These are phyloP conservation scores for Crinitomyces ghanaensis DNA, from an alignment of 805 yeast species.

Conservation along the genomic window DNA sequence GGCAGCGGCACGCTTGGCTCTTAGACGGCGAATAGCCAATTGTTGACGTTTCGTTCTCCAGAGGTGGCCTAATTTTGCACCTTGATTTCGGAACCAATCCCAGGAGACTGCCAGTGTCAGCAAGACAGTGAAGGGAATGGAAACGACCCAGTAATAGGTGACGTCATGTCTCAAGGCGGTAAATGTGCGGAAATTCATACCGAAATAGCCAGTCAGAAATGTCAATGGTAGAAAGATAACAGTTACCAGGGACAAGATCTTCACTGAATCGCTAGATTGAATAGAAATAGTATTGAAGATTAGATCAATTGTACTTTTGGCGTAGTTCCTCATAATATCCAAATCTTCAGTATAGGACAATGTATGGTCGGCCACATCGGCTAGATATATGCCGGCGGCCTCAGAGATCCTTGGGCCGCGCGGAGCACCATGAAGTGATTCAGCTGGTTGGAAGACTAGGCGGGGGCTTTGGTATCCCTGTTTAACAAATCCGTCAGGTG, in stretches of 20 bases:
- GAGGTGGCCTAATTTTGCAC: too few species aligned
- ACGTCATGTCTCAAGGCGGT: slow-evolving; percentile 31
- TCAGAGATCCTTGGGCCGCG: slow-evolving; percentile 27
- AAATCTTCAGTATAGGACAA: slow-evolving; percentile 41
- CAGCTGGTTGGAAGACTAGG: too few species aligned
- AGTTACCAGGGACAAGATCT: slow-evolving; percentile 42
- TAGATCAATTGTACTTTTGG: slow-evolving; percentile 39
- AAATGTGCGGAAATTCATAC: slow-evolving; percentile 41
- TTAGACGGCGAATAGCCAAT: too few species aligned
- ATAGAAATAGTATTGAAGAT: slow-evolving; percentile 49
- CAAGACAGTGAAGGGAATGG: slow-evolving; percentile 28
- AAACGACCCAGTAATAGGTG: slow-evolving; percentile 37
- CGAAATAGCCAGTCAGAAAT: slow-evolving; percentile 52
- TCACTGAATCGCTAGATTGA: slow-evolving; percentile 44
- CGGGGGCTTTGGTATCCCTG: too few species aligned
- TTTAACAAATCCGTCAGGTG: not conserved
- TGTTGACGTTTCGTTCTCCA: too few species aligned
- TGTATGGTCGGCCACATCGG: slow-evolving; percentile 48
- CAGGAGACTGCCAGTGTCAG: slow-evolving; percentile 18
- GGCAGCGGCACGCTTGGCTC: too few species aligned
- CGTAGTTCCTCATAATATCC: slow-evolving; percentile 41
- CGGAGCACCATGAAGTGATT: too few species aligned
- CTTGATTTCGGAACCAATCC: too few species aligned
- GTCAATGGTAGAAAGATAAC: slow-evolving; percentile 48
- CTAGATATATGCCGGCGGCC: slow-evolving; percentile 36